Conservation (phyloP, 768 basidiomycete genomes). For the Amylocystis lapponica region DNA sequence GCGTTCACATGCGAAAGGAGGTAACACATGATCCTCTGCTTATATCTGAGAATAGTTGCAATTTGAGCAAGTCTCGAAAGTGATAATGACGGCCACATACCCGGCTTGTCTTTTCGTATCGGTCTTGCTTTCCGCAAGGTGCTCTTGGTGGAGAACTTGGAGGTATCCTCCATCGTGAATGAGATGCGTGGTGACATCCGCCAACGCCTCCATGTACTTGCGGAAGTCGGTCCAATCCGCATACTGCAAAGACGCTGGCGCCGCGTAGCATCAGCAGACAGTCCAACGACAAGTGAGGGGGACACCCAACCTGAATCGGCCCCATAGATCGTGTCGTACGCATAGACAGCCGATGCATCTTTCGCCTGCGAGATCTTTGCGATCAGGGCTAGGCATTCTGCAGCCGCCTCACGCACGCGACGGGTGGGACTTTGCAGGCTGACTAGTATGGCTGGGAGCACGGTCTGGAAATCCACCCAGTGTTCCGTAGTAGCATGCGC, state of each 20-base stretch:
- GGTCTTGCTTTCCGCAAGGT: constrained; percentile 38
- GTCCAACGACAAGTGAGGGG: background rate
- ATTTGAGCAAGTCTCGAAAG: too few relatives aligned
- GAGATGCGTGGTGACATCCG: constrained; percentile 48
- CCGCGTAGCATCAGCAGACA: constrained; percentile 2
- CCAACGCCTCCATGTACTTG: constrained; percentile 50
- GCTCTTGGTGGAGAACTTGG: constrained; percentile 52
- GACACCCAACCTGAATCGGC: constrained; percentile 41
- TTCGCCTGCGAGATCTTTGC: constrained; percentile 31
- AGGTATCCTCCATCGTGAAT: constrained; percentile 55
- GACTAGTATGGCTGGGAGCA: constrained; percentile 65
- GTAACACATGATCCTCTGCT: constrained; percentile 66
- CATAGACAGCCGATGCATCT: constrained; percentile 52
- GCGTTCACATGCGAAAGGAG: constrained; percentile 74
- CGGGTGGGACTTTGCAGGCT: constrained; percentile 43
- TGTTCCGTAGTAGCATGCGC: constrained; percentile 54
- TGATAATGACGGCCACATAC: constrained; percentile 31
- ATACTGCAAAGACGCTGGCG: constrained; percentile 51
- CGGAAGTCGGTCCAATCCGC: constrained; percentile 59
- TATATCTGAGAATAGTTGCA: constrained; percentile 48
- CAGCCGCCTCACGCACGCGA: constrained; percentile 42
- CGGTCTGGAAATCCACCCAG: constrained; percentile 72
- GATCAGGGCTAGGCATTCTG: constrained; percentile 51
- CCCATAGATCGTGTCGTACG: constrained; percentile 71
- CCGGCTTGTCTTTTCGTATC: constrained; percentile 52